Percentiles rank a stretch among this genome's conserved stretches.
Evolutionary conservation across 257 asterid genomes (phyloP).

Genomic region (Petunia axillaris): DNA sequence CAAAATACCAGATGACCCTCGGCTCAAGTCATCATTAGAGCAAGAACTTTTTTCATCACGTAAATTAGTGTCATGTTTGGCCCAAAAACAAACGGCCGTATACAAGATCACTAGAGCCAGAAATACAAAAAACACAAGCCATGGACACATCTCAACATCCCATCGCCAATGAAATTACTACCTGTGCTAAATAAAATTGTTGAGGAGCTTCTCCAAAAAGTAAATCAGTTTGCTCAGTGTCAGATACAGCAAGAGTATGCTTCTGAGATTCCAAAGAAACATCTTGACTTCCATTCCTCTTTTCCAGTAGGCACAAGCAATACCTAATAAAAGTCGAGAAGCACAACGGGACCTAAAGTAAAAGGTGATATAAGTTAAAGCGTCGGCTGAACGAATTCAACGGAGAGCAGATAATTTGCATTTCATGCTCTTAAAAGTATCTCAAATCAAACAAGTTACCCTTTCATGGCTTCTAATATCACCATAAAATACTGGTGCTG

Average conservation of each 20-base stretch:
- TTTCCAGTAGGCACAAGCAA: constrained; percentile 63
- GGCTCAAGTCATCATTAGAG: too few relatives aligned
- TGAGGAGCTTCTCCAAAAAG: constrained; percentile 48
- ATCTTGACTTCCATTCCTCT: constrained; percentile 39
- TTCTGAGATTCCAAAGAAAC: constrained; percentile 39
- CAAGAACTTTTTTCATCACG: too few relatives aligned
- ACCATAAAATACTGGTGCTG: constrained; percentile 87
- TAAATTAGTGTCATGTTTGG: too few relatives aligned
- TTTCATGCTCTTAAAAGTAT: constrained; percentile 2
- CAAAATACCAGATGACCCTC: too few relatives aligned
- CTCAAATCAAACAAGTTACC: constrained; percentile 46
- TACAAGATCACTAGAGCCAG: neutral
- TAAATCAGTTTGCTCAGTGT: constrained; percentile 41
- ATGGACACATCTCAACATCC: constrained; percentile 1
- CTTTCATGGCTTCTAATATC: constrained; percentile 95
- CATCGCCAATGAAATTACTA: constrained; percentile 33
- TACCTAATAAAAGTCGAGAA: constrained; percentile 76
- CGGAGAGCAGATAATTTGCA: neutral
- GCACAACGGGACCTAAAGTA: constrained; percentile 67
- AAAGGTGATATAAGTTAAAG: neutral
- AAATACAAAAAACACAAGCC: neutral
- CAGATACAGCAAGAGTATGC: constrained; percentile 36
- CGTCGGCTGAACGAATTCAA: constrained; percentile 22
- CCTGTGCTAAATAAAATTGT: constrained; percentile 95
- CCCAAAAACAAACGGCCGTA: too few relatives aligned